Evolutionary conservation across 176 grass and related monocot genomes (phyloP), one percentile per base, ranked within the genome.

Genomic region (Olyra latifolia): DNA sequence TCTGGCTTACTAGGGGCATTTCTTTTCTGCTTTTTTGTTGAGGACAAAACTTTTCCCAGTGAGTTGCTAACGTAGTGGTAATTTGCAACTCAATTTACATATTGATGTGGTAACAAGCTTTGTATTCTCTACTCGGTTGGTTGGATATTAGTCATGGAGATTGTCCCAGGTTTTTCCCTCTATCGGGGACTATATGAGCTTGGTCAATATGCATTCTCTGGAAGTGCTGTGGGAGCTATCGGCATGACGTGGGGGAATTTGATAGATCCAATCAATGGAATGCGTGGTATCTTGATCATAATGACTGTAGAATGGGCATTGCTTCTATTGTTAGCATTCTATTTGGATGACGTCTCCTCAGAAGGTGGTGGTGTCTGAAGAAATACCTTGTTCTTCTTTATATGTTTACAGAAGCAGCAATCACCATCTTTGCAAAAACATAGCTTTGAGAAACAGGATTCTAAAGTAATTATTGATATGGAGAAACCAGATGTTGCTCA

Each of bases 1-100:
- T 91, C 92, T 54, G 92, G 95, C 46, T 89, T 95, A 61, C 78
- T 95, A 76, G 95, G 92, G 66, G 27, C 67, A 28, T 93, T 83
- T 88, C 86, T 98, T 84, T 75, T 98, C 47, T 66, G 62, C 8
- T 76, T 88, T 52, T 93, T 95, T 66, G 49, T 93, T 8, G 74
- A 93, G 86, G 90, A 93, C 47, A 28, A 25, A 62, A 83, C 30
- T 28, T 91, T 89, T 82, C 50, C 90, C 68, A 81, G 90, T 95
- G 95, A 95, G 86, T 79, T 66, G 7, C 74, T 81, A 54, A 4
- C 65, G 29, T 49, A 52, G 46, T 38, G 69, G 29, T 66, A 60
- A 71, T 76, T 74, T 80, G 12, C 20, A 62, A 62, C 57, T 76
- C 15, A 6, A 46, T 55, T 72, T 76, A 64, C 48, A 85, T 71